Evolutionary conservation across 2,329 filamentous ascomycete genomes (phyloP).

Genomic region (Claviceps sp.): DNA sequence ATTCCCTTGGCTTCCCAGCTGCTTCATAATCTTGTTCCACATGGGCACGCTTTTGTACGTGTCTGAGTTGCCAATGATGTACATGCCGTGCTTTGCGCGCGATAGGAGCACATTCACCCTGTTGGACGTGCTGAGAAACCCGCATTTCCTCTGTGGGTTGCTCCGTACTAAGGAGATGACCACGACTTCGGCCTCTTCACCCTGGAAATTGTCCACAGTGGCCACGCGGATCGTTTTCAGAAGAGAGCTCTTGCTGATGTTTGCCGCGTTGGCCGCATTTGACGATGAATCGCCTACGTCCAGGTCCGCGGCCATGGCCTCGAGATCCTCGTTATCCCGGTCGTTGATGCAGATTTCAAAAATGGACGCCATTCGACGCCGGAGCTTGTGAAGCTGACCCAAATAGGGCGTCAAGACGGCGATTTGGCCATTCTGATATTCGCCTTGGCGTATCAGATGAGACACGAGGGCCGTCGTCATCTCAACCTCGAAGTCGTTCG

Average conservation of each 20-base stretch:
- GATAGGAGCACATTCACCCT: conserved; percentile 57
- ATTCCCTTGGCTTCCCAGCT: conserved; percentile 31
- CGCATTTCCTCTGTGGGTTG: conserved; percentile 43
- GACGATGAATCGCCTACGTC: background rate
- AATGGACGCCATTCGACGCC: conserved; percentile 26
- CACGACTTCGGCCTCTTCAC: conserved; percentile 60
- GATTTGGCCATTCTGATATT: conserved; percentile 47
- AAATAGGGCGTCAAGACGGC: conserved; percentile 57
- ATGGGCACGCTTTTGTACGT: conserved; percentile 45
- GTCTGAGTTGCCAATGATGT: conserved; percentile 52
- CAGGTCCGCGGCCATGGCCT: background rate
- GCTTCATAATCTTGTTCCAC: conserved; percentile 46
- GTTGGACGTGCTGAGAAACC: conserved; percentile 54
- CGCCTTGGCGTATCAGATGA: conserved; percentile 52
- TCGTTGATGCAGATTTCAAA: conserved; percentile 54
- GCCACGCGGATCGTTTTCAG: conserved; percentile 40
- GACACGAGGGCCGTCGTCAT: conserved; percentile 50
- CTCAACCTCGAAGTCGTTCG: conserved; percentile 47
- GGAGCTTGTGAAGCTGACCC: conserved; percentile 42
- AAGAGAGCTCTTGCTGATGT: conserved; percentile 18
- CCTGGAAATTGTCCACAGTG: conserved; percentile 66
- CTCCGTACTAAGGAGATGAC: conserved; percentile 59
- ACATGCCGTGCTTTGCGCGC: conserved; percentile 56
- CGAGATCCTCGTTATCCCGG: conserved; percentile 33
- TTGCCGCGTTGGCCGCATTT: background rate